Conservation (phyloP, 768 basidiomycete genomes). For the Lentinula raphanica region DNA sequence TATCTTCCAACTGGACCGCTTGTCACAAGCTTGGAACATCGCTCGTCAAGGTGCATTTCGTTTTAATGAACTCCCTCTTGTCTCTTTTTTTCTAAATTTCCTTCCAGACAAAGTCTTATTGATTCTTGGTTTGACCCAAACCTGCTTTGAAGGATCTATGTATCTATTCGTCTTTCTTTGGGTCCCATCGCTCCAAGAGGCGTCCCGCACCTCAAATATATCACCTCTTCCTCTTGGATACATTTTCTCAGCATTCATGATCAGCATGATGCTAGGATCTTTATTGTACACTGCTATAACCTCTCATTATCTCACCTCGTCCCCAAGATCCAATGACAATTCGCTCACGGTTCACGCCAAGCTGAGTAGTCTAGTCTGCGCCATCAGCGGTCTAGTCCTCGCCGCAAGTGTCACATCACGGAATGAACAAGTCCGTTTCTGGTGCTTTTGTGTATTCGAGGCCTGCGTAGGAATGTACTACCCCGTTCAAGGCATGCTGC, state of each 20-base stretch:
- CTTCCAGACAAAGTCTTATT: conserved; percentile 51
- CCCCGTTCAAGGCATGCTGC: conserved; percentile 70
- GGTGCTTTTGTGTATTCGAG: conserved; percentile 72
- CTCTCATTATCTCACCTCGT: conserved; percentile 17
- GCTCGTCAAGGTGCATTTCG: conserved; percentile 40
- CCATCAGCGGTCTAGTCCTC: conserved; percentile 51
- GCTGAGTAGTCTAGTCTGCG: conserved; percentile 59
- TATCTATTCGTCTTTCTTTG: conserved; percentile 82
- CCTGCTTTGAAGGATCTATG: conserved; percentile 82
- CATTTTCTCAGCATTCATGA: conserved; percentile 79
- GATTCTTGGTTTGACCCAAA: conserved; percentile 67
- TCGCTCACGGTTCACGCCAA: conserved; percentile 60
- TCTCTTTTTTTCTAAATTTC: background rate
- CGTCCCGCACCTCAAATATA: conserved; percentile 29
- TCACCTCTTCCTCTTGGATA: conserved; percentile 62
- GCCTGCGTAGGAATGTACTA: conserved; percentile 79
- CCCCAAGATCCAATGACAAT: conserved; percentile 17
- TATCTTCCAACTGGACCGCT: conserved; percentile 46
- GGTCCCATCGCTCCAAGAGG: conserved; percentile 73
- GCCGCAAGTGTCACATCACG: conserved; percentile 39
- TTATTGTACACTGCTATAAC: conserved; percentile 56
- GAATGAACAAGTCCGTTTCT: conserved; percentile 52
- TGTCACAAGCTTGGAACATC: conserved; percentile 53
- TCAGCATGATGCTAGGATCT: conserved; percentile 79
- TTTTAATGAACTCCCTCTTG: background rate